Percentiles rank a stretch among this genome's conserved stretches.
These are phyloP conservation scores for Aspergillus saccharolyticus DNA, from an alignment of 495 filamentous ascomycete genomes.

Conservation along the genomic window DNA sequence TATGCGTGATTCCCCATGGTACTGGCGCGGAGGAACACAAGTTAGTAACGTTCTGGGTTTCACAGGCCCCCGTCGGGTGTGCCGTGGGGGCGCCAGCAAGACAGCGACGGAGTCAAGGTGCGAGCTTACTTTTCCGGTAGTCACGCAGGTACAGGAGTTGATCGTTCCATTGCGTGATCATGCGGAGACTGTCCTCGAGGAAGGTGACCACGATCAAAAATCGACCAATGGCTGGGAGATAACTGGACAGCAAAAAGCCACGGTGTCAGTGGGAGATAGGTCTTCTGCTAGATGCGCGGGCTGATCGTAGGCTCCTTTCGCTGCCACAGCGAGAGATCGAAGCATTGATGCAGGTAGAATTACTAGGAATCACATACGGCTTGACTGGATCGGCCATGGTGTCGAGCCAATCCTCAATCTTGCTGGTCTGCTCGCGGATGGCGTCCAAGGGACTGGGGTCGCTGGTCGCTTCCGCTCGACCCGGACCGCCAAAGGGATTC, in stretches of 20 bases:
- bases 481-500: conserved; percentile 64
- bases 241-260: conserved; percentile 51
- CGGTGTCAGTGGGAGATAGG: conserved; percentile 30
- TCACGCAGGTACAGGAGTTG: conserved; percentile 90
- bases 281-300: conserved; percentile 19
- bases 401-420: conserved; percentile 94
- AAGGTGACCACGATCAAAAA: conserved; percentile 99
- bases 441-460: conserved; percentile 86
- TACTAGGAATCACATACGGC: conserved; percentile 63
- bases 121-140: conserved; percentile 78
- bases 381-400: conserved; percentile 85
- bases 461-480: conserved; percentile 55
- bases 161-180: conserved; percentile 96
- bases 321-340: neutral
- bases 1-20: conserved; percentile 81
- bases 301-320: neutral
- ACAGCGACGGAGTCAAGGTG: conserved; percentile 12
- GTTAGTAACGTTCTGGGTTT: conserved; percentile 2
- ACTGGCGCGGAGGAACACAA: conserved; percentile 47
- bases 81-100: neutral
- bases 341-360: neutral
- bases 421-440: conserved; percentile 91
- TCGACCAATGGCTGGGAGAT: conserved; percentile 88
- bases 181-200: conserved; percentile 91
- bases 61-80: neutral